A percentile compares a stretch with the other conserved stretches of the same genome.
These are phyloP conservation scores for Pyrrhoderma noxium DNA, from an alignment of 1,284 basidiomycete genomes.

Conservation along the genomic window DNA sequence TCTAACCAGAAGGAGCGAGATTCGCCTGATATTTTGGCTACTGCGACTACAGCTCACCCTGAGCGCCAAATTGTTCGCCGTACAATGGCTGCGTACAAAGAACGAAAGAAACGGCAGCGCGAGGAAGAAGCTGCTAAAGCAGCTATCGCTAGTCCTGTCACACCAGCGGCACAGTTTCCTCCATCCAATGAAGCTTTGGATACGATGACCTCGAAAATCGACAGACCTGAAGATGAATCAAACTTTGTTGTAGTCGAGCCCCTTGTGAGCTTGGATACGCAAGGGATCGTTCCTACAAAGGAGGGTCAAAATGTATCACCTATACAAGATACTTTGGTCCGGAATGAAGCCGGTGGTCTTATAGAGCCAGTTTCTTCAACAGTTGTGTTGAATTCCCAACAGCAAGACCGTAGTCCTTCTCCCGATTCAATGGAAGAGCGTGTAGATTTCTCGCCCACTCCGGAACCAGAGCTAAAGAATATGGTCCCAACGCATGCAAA, in stretches of 20 bases:
- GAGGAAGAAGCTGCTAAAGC: constrained; percentile 31
- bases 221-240: background rate
- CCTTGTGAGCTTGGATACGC: background rate
- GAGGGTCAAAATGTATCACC: background rate
- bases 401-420: too few species aligned
- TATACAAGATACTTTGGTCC: background rate
- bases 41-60: background rate
- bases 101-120: constrained; percentile 38
- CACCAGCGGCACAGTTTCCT: constrained; percentile 2
- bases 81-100: constrained; percentile 30
- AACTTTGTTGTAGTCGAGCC: background rate
- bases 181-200: background rate
- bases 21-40: background rate
- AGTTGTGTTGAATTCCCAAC: background rate
- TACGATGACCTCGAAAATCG: background rate
- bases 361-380: background rate
- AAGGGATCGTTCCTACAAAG: background rate
- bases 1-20: too few species aligned
- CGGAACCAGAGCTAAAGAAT: constrained; percentile 6
- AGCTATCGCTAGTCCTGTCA: constrained; percentile 19
- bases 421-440: constrained; percentile 6
- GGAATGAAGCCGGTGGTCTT: background rate
- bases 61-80: constrained; percentile 8
- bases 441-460: background rate
- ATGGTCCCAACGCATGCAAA: constrained; percentile 5